Conservation (phyloP, 2,329 filamentous ascomycete species). For the Verruconis gallopava region DNA sequence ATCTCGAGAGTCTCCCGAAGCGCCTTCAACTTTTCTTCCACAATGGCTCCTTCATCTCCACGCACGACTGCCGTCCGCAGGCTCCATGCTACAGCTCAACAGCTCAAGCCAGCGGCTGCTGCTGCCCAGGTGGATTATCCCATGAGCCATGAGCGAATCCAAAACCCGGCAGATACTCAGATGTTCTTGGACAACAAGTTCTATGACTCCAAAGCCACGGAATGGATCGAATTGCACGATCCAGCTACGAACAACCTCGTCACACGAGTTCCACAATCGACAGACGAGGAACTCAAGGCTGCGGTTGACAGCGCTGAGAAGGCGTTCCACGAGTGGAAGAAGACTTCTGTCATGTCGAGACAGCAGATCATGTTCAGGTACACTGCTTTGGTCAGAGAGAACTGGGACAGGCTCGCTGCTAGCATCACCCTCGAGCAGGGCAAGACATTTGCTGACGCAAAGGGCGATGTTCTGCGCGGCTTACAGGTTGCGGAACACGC, state of each 20-base stretch:
- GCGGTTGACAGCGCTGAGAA: constrained; percentile 63
- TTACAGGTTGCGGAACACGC: constrained; percentile 77
- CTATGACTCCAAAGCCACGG: constrained; percentile 49
- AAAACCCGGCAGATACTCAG: constrained; percentile 55
- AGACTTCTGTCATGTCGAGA: constrained; percentile 57
- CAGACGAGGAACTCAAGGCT: constrained; percentile 60
- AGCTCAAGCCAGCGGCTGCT: constrained; percentile 35
- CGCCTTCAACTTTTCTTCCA: constrained; percentile 17
- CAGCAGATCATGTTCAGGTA: constrained; percentile 87
- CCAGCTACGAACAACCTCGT: constrained; percentile 78
- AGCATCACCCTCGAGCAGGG: constrained; percentile 82
- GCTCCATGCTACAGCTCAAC: constrained; percentile 43
- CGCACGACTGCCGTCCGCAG: constrained; percentile 30
- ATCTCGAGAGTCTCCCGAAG: constrained; percentile 20
- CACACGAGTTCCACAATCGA: constrained; percentile 71
- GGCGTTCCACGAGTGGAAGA: constrained; percentile 62
- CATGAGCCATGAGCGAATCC: constrained; percentile 57
- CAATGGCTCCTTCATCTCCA: constrained; percentile 24
- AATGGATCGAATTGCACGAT: constrained; percentile 71
- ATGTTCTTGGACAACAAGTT: constrained; percentile 79
- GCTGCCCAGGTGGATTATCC: constrained; percentile 47
- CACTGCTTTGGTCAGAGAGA: constrained; percentile 63
- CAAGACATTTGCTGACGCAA: constrained; percentile 75
- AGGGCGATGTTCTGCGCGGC: constrained; percentile 67
- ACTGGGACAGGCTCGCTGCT: constrained; percentile 74